Evolutionary conservation across 2,329 filamentous ascomycete genomes (phyloP), one percentile per base, ranked within the genome.

Genomic region (Aspergillus sp.): DNA sequence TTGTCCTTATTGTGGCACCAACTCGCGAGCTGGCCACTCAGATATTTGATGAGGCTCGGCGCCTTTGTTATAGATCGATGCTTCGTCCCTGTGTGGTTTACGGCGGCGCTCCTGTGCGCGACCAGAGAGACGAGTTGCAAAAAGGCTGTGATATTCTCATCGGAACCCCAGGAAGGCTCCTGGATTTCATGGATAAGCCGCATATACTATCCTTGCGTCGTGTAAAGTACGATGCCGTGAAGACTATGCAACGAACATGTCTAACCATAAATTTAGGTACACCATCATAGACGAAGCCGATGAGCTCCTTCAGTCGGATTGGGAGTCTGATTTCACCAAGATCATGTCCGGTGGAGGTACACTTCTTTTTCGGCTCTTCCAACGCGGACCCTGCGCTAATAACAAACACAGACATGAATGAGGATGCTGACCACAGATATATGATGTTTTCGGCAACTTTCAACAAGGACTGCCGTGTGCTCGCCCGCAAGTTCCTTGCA

Each of bases 391-490:
- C 34, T n/a, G 27, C 9, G 9, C 27, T 57, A 53, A 52, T 66
- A 11, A 61, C 41, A 42, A 51, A 40, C 15, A 52, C 20, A 80
- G 78, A 96, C 82, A 86, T 74, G 78, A 96, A 96, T 60, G 86
- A 89, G 56, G 91, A 89, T 67, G 84, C 80, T 6, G 86, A 89
- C 58, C 85, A 88, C 64, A 79, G 80, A 7, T 87, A 85, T 73
- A 82, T 96, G 75, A 89, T 99, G 79, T 98, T 98, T 73, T 96
- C 92, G 0, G 95, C 95, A 1, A 98, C 95, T 0, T 98, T 99
- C 75, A 91, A 93, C 41, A 92, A 89, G 77, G 79, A 79, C 0
- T 86, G 90, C 62, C 90, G 92, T 30, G 82, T 88, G 22, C 77
- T 98, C 13, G 93, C 93, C 11, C 86, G 85, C 58, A 82, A 89